These are phyloP conservation scores for Pelagophyceae sp. DNA, from an alignment of 352 stramenopile species.

Conservation along the genomic window DNA sequence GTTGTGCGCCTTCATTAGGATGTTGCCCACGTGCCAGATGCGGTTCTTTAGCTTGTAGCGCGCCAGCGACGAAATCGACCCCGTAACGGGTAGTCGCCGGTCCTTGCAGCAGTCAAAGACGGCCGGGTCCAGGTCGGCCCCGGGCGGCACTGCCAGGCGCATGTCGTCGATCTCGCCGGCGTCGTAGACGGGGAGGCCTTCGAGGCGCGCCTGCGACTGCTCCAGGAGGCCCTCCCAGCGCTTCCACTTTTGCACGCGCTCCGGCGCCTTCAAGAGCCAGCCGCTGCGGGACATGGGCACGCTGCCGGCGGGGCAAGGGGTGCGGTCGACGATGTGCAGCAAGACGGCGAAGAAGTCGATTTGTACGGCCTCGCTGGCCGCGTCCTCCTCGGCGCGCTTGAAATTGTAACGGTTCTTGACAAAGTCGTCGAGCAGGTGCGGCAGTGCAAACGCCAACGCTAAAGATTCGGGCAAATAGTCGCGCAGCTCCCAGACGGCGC, in stretches of 20 bases:
- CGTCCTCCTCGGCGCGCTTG: constrained; percentile 50
- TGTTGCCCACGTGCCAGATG: constrained; percentile 66
- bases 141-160: constrained; percentile 54
- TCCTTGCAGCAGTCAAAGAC: constrained; percentile 67
- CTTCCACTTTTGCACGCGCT: constrained; percentile 25
- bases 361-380: constrained; percentile 42
- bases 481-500: constrained; percentile 60
- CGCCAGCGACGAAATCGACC: constrained; percentile 62
- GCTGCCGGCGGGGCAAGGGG: constrained; percentile 42
- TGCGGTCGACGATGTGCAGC: constrained; percentile 54
- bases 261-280: neutral
- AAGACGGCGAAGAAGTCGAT: constrained; percentile 56
- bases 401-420: constrained; percentile 51
- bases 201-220: constrained; percentile 61
- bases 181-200: constrained; percentile 41
- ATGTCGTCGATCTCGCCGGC: constrained; percentile 49
- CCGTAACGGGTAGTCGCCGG: constrained; percentile 63
- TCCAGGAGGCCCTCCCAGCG: constrained; percentile 54
- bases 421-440: constrained; percentile 51
- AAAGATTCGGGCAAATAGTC: constrained; percentile 54
- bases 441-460: constrained; percentile 47
- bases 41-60: constrained; percentile 75
- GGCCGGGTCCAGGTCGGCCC: constrained; percentile 65
- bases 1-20: constrained; percentile 72
- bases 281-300: constrained; percentile 44